Evolutionary conservation across 208 protist genomes (phyloP).

Genomic region (Leishmania amazonensis): DNA sequence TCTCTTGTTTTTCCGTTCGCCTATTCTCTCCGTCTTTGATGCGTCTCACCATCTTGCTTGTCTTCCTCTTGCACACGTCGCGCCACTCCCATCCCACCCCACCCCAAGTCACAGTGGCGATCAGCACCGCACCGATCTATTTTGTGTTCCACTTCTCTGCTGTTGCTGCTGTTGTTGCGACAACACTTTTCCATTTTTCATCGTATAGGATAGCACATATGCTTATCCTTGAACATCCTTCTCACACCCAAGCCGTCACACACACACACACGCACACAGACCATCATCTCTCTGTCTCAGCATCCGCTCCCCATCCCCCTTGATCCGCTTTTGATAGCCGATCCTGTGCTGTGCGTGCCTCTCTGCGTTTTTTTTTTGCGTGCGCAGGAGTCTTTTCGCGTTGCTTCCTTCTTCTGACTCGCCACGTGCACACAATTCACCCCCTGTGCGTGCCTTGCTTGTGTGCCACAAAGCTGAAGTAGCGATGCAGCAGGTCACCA

Average conservation of each 20-base stretch:
- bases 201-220: background rate
- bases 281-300: background rate
- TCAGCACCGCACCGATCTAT: background rate
- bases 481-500: background rate
- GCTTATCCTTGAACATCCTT: background rate
- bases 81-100: no score
- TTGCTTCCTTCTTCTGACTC: background rate
- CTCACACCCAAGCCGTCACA: background rate
- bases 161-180: background rate
- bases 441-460: background rate
- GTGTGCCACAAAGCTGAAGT: background rate
- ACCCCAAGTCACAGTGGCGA: background rate
- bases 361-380: background rate
- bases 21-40: background rate
- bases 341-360: background rate
- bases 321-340: no score
- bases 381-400: background rate
- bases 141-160: background rate
- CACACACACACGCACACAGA: background rate
- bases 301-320: background rate
- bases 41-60: background rate
- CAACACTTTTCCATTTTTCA: slow-evolving; percentile 2
- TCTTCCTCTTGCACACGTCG: background rate
- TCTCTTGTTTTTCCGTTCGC: background rate
- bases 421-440: background rate